Evolutionary conservation across 371 early-diverging fungal genomes (phyloP).

Genomic region (Entomophthora muscae): DNA sequence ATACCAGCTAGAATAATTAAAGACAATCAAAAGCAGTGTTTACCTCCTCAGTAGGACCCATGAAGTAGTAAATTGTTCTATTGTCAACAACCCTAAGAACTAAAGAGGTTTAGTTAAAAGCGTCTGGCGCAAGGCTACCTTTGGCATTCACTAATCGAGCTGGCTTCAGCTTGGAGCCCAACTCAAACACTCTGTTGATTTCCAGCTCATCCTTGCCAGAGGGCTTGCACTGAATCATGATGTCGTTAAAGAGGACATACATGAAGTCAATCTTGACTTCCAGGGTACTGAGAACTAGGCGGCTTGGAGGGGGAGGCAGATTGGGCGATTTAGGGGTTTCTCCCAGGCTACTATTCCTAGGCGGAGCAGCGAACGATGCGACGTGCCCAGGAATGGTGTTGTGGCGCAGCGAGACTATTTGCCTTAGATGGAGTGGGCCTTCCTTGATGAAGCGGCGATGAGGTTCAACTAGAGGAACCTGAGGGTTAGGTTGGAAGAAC

Average conservation of each 20-base stretch:
- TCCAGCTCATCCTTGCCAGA: slow-evolving; percentile 1
- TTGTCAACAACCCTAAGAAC: slow-evolving; percentile 9
- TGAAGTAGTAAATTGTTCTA: slow-evolving; percentile 6
- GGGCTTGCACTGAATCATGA: slow-evolving; percentile 20
- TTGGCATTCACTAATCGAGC: slow-evolving; percentile 1
- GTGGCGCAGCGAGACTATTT: slow-evolving; percentile 12
- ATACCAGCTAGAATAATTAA: slow-evolving; percentile 4
- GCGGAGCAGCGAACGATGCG: background rate
- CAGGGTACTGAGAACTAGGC: background rate
- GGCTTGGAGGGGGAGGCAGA: background rate
- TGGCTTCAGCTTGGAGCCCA: slow-evolving; percentile 5
- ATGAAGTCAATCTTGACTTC: slow-evolving; percentile 11
- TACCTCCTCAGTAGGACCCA: slow-evolving; percentile 9
- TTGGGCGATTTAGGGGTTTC: background rate
- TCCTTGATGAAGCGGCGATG: slow-evolving; percentile 27
- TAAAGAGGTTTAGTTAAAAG: background rate
- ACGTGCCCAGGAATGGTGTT: slow-evolving; percentile 11
- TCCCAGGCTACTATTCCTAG: background rate
- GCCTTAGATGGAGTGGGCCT: slow-evolving; percentile 19
- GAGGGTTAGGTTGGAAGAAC: slow-evolving; percentile 2
- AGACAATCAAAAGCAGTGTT: background rate
- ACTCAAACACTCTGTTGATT: background rate
- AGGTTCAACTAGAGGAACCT: slow-evolving; percentile 26
- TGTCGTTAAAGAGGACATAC: slow-evolving; percentile 31
- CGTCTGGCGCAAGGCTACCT: background rate